Conservation (phyloP, 495 filamentous ascomycete genomes). For the Talaromyces nanjingensis region DNA sequence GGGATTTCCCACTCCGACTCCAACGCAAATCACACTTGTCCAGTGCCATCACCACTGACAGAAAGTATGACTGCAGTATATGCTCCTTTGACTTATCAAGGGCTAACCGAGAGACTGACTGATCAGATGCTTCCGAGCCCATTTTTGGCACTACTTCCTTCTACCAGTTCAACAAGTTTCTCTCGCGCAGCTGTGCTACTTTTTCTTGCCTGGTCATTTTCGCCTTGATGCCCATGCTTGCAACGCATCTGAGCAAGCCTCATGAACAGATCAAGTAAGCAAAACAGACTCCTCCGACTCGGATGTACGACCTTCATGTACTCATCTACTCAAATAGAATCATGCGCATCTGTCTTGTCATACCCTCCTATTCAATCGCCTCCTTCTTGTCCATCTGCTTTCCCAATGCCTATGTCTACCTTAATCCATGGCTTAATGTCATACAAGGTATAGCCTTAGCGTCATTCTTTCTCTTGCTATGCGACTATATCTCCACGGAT, state of each 20-base stretch:
- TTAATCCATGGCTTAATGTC: slow-evolving; percentile 22
- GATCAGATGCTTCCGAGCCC: background rate
- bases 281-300: background rate
- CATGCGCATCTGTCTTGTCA: slow-evolving; percentile 19
- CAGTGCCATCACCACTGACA: background rate
- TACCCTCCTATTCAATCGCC: slow-evolving; percentile 21
- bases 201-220: slow-evolving; percentile 17
- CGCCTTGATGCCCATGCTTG: slow-evolving; percentile 16
- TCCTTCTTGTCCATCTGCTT: slow-evolving; percentile 22
- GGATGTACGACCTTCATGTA: background rate
- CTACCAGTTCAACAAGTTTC: slow-evolving; percentile 21
- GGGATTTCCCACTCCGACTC: background rate
- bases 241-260: slow-evolving; percentile 22
- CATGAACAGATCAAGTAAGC: slow-evolving; percentile 25
- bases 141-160: slow-evolving; percentile 16
- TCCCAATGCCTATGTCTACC: slow-evolving; percentile 22
- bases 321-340: slow-evolving; percentile 15
- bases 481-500: slow-evolving; percentile 22
- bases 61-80: background rate
- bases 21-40: slow-evolving; percentile 9
- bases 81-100: background rate
- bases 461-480: slow-evolving; percentile 26
- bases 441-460: slow-evolving; percentile 25
- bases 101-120: background rate
- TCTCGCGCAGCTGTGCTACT: slow-evolving; percentile 19